Evolutionary conservation across 108 stramenopile species (phyloP).

Genomic region (Conticribra weissflogii): DNA sequence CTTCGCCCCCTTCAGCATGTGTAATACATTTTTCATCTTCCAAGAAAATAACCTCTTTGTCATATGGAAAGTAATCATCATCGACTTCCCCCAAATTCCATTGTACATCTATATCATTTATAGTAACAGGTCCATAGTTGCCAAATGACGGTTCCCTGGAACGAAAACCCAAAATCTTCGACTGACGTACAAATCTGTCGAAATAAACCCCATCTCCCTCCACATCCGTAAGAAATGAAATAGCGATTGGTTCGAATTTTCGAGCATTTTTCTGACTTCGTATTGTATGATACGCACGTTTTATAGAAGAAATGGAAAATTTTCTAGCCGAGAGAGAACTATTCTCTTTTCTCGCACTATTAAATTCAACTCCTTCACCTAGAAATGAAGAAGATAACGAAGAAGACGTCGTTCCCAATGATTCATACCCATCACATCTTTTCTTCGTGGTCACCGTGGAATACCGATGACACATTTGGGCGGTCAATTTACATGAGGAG

Average conservation of each 20-base stretch:
- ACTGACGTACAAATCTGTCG: constrained; percentile 75
- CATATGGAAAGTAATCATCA: constrained; percentile 67
- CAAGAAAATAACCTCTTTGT: constrained; percentile 64
- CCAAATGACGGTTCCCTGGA: constrained; percentile 33
- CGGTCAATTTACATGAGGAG: no score
- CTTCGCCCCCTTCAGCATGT: constrained; percentile 3
- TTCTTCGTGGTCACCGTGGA: no score
- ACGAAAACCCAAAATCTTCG: constrained; percentile 71
- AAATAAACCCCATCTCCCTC: constrained; percentile 87
- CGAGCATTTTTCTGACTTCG: no score
- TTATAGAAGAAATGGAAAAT: no score
- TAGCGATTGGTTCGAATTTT: constrained; percentile 5
- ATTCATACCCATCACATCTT: no score
- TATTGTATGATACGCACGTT: no score
- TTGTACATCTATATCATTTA: not conserved
- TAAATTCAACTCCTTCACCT: no score
- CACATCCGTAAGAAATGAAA: constrained; percentile 77
- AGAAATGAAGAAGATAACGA: no score
- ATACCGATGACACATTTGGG: no score
- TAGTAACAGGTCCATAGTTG: not conserved
- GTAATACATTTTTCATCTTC: constrained; percentile 6
- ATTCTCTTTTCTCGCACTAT: no score
- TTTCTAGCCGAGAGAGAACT: no score
- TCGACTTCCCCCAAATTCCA: constrained; percentile 36
- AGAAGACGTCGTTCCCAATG: no score